These are phyloP conservation scores for Rosellinia necatrix DNA, from an alignment of 2,329 filamentous ascomycete genomes.

Conservation along the genomic window DNA sequence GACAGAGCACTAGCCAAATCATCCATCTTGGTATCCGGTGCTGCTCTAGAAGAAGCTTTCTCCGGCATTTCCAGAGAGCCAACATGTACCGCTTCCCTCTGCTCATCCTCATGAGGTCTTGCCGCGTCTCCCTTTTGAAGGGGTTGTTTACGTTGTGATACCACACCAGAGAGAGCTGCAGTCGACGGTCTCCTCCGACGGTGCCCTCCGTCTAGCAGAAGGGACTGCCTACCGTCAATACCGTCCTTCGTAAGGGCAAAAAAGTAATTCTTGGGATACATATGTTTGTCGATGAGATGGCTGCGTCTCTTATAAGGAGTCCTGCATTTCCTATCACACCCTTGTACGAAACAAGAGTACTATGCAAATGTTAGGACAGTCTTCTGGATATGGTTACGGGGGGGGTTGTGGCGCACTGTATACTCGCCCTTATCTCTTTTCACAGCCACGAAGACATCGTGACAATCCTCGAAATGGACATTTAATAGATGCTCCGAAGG, in stretches of 20 bases:
- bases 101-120: slow-evolving; percentile 20
- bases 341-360: slow-evolving; percentile 89
- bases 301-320: slow-evolving; percentile 82
- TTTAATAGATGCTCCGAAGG: slow-evolving; percentile 80
- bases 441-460: slow-evolving; percentile 78
- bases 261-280: slow-evolving; percentile 87
- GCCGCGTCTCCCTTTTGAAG: slow-evolving; percentile 33
- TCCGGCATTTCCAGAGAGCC: slow-evolving; percentile 21
- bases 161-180: slow-evolving; percentile 34
- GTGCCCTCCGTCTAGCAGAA: slow-evolving; percentile 67
- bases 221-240: slow-evolving; percentile 81
- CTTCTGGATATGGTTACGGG: background rate
- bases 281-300: slow-evolving; percentile 93
- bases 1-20: slow-evolving; percentile 71
- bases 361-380: slow-evolving; percentile 42
- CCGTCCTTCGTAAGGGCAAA: slow-evolving; percentile 86
- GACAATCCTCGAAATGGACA: slow-evolving; percentile 88
- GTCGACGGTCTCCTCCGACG: slow-evolving; percentile 55
- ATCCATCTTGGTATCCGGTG: slow-evolving; percentile 61
- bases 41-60: slow-evolving; percentile 25
- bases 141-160: slow-evolving; percentile 37
- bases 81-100: slow-evolving; percentile 6
- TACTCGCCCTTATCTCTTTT: slow-evolving; percentile 81
- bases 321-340: slow-evolving; percentile 82
- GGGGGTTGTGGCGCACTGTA: slow-evolving; percentile 59